These are phyloP conservation scores for Penicillium sp. DNA, from an alignment of 2,329 filamentous ascomycete species.

Conservation along the genomic window DNA sequence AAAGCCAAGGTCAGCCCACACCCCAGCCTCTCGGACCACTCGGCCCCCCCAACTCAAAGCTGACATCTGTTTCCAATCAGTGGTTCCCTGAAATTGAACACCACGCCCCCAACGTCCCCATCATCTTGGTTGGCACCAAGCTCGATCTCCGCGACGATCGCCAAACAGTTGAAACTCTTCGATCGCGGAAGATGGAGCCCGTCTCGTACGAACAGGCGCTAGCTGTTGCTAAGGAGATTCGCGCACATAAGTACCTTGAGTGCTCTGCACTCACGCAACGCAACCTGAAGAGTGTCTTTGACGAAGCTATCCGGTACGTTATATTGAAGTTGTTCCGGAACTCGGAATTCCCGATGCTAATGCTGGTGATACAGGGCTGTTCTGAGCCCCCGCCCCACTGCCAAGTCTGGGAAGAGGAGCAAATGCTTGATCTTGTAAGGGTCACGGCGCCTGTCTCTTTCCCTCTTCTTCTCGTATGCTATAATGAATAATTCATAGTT, in stretches of 20 bases:
- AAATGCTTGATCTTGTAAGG: constrained; percentile 48
- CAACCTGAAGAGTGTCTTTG: constrained; percentile 97
- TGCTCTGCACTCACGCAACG: constrained; percentile 95
- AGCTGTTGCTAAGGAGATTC: constrained; percentile 86
- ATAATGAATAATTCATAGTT: constrained; percentile 39
- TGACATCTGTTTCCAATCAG: constrained; percentile 45
- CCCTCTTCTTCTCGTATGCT: constrained; percentile 26
- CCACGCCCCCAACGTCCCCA: constrained; percentile 90
- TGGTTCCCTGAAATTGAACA: constrained; percentile 98
- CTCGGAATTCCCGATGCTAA: not conserved
- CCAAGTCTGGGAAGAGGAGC: constrained; percentile 45
- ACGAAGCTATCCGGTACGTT: constrained; percentile 99
- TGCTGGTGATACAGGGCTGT: constrained; percentile 39
- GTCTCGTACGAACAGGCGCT: constrained; percentile 92
- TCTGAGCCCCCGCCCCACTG: constrained; percentile 47
- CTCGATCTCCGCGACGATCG: constrained; percentile 90
- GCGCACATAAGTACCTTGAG: constrained; percentile 94
- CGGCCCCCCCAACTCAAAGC: not conserved
- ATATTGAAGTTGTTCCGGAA: constrained; percentile 31
- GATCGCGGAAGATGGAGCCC: constrained; percentile 94
- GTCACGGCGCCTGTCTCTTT: constrained; percentile 12
- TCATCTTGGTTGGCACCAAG: constrained; percentile 96
- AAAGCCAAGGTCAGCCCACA: constrained; percentile 75
- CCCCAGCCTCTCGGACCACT: not conserved
- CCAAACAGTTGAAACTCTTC: constrained; percentile 74